These are phyloP conservation scores for Fusarium scirpi DNA, from an alignment of 2,329 filamentous ascomycete species.

Conservation along the genomic window DNA sequence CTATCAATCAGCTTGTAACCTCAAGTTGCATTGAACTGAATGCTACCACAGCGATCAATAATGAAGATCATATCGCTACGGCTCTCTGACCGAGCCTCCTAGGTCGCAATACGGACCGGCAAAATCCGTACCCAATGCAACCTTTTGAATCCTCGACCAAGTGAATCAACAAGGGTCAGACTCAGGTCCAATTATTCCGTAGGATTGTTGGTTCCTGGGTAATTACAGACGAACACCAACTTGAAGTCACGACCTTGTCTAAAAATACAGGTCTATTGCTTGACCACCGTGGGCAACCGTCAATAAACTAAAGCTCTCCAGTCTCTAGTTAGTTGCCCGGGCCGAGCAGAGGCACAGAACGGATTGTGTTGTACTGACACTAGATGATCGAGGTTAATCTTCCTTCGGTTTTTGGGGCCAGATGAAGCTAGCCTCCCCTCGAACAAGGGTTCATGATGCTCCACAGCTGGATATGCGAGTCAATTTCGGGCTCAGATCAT, in stretches of 20 bases:
- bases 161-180: background rate
- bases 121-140: background rate
- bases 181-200: background rate
- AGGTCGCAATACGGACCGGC: conserved; percentile 8
- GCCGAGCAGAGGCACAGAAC: conserved; percentile 7
- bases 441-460: conserved; percentile 19
- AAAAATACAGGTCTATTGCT: background rate
- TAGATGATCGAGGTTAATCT: conserved; percentile 25
- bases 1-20: background rate
- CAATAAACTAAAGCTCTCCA: background rate
- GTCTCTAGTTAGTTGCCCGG: conserved; percentile 17
- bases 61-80: conserved; percentile 22
- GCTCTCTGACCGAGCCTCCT: conserved; percentile 8
- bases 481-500: conserved; percentile 35
- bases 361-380: background rate
- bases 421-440: conserved; percentile 37
- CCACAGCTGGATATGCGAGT: conserved; percentile 20
- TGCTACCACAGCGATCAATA: conserved; percentile 28
- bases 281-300: background rate
- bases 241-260: background rate
- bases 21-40: conserved; percentile 5
- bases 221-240: background rate
- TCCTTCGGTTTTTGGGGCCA: conserved; percentile 36
- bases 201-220: conserved; percentile 1
- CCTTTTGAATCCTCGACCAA: conserved; percentile 3